Evolutionary conservation across 2,329 filamentous ascomycete genomes (phyloP).

Genomic region (Albifimbria verrucaria): DNA sequence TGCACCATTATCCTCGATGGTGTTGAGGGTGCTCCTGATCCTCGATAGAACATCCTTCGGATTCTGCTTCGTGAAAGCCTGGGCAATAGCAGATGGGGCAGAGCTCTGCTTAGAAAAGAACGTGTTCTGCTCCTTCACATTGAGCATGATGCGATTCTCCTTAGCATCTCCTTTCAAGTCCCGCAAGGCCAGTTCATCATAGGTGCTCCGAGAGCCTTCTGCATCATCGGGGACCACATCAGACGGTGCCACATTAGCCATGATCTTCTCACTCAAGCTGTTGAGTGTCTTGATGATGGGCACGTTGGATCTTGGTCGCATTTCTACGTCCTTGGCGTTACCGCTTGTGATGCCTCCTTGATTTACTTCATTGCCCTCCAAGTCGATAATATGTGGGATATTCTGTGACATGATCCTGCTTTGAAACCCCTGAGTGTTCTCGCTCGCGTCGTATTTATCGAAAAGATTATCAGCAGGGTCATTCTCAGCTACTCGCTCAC

Average conservation of each 20-base stretch:
- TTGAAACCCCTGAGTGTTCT: conserved; percentile 55
- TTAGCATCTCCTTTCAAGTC: conserved; percentile 75
- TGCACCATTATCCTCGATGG: conserved; percentile 43
- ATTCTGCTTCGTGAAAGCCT: conserved; percentile 65
- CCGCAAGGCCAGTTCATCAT: conserved; percentile 69
- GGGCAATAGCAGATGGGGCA: conserved; percentile 38
- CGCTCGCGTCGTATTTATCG: conserved; percentile 78
- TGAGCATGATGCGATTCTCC: conserved; percentile 77
- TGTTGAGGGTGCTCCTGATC: conserved; percentile 60
- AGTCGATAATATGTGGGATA: conserved; percentile 85
- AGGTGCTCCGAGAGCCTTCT: conserved; percentile 66
- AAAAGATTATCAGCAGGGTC: conserved; percentile 77
- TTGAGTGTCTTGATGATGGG: conserved; percentile 90
- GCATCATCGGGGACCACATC: conserved; percentile 63
- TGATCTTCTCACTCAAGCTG: conserved; percentile 86
- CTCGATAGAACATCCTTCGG: conserved; percentile 64
- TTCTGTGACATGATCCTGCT: conserved; percentile 57
- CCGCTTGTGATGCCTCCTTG: conserved; percentile 78
- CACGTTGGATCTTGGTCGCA: conserved; percentile 78
- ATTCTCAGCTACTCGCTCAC: conserved; percentile 76
- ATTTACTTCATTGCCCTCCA: conserved; percentile 94
- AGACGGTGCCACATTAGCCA: conserved; percentile 79
- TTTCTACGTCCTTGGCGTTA: conserved; percentile 85
- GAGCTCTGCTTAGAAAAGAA: conserved; percentile 68
- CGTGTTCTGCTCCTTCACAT: conserved; percentile 80